Base-by-base conservation (phyloP, 306 rosid genomes). In the Medicago truncatula region DNA sequence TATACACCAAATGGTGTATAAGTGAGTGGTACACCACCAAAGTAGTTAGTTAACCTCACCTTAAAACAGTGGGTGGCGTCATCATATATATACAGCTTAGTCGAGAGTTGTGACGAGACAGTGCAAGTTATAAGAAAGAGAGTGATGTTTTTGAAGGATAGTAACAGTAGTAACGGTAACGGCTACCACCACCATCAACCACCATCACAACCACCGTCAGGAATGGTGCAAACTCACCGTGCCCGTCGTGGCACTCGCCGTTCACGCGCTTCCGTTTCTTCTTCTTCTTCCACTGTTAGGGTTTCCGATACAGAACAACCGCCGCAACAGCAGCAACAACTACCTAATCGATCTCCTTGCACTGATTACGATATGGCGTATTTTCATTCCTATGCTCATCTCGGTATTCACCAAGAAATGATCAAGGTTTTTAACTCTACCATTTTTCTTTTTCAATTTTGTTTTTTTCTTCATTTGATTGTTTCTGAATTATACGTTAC, bases 341-440 rank as follows among this genome's bases (percentile, higher is more conserved):
- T 69, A 11, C 80, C 59, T 23, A 85, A 73, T 56, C 84, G 80
- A 8, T 82, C 89, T 80, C 97, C 97, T 70, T 90, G 93, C 80
- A 92, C 98, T 13, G 98, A 92, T 81, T 92, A 90, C 71, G 98
- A 95, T 84, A 82, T 84, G 87, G 98, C 97, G 54, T 95, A 95
- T 79, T 95, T 95, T 78, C 93, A 90, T 68, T 92, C 98, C 54
- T 95, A 95, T 76, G 86, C 98, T 20, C 97, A 95, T 83, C 96
- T 95, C 49, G 98, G 98, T 15, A 90, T 95, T 78, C 98, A 95
- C 78, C 96, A 95, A 73, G 98, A 90, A 76, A 95, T 95, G 98
- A 92, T 95, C 83, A 95, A 95, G 98, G 98, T 91, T 17, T 39
- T 14, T 1, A 0, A 6, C 54, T 64, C 9, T n/a, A 4, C 5